These are phyloP conservation scores for Trichoderma guizhouense DNA, from an alignment of 2,329 filamentous ascomycete genomes.

Conservation along the genomic window DNA sequence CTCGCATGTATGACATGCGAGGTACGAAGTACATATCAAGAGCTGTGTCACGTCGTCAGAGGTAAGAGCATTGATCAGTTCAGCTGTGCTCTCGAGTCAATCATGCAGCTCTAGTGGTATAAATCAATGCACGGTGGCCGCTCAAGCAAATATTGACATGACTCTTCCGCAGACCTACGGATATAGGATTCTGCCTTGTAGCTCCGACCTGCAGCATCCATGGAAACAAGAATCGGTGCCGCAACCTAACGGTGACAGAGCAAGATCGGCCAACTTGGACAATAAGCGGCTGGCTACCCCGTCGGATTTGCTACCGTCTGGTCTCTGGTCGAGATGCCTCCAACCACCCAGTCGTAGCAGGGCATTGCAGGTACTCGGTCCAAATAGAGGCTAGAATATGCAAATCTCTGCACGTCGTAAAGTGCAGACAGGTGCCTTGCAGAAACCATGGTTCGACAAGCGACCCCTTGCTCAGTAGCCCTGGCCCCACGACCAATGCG, in stretches of 20 bases:
- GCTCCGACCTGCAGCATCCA: not conserved
- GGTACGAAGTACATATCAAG: not conserved
- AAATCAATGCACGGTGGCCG: not conserved
- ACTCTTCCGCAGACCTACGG: not conserved
- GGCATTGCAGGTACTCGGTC: not conserved
- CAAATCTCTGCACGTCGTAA: conserved; percentile 10
- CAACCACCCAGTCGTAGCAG: not conserved
- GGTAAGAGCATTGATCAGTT: not conserved
- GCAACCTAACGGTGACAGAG: not conserved
- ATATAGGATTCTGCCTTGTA: not conserved
- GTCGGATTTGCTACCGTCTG: not conserved
- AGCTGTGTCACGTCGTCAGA: not conserved
- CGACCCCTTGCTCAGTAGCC: not conserved
- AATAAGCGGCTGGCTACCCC: not conserved
- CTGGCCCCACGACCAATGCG: conserved; percentile 8
- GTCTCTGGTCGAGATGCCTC: not conserved
- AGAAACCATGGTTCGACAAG: conserved; percentile 11
- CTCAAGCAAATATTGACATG: not conserved
- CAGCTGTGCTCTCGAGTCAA: not conserved
- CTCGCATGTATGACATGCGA: not conserved
- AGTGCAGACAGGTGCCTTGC: conserved; percentile 14
- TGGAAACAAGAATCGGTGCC: not conserved
- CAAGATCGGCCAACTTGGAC: not conserved
- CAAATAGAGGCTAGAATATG: not conserved
- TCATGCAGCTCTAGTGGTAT: not conserved